Conservation (phyloP, 2,329 filamentous ascomycete species). For the Trichoderma gracile region DNA sequence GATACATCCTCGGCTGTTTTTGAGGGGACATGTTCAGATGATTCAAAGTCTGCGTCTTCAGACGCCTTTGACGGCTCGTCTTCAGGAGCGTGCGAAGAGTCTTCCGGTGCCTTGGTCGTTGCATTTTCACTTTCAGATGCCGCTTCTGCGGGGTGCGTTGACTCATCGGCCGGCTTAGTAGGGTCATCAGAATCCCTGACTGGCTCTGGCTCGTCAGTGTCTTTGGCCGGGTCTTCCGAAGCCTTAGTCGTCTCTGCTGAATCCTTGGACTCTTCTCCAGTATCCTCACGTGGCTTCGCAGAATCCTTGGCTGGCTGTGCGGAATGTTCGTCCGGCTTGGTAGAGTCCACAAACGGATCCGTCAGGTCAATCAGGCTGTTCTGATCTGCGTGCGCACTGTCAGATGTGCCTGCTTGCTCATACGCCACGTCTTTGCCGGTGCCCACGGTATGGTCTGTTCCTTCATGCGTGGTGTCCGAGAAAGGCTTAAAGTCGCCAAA, state of each 20-base stretch:
- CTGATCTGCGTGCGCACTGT: neutral
- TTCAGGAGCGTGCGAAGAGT: neutral
- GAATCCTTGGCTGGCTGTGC: neutral
- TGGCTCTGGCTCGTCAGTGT: neutral
- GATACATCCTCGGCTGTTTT: neutral
- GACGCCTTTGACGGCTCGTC: neutral
- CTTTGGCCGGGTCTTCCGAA: neutral
- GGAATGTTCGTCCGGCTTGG: neutral
- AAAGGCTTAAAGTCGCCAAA: constrained; percentile 2
- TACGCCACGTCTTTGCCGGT: neutral
- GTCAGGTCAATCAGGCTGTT: neutral
- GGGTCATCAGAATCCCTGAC: neutral
- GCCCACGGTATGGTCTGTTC: neutral
- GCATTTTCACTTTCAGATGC: neutral
- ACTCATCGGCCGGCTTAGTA: neutral
- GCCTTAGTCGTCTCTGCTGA: neutral
- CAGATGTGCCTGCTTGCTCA: neutral
- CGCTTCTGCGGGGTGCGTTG: neutral
- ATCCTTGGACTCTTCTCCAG: neutral
- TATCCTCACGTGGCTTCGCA: neutral
- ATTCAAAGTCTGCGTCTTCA: neutral
- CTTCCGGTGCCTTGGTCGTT: neutral
- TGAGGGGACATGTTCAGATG: neutral
- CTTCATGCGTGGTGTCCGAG: constrained; percentile 8
- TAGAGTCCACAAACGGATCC: neutral